A percentile compares a stretch with the other conserved stretches of the same genome.
Evolutionary conservation across 2,329 filamentous ascomycete genomes (phyloP).

Genomic region (Coniella lustricola): DNA sequence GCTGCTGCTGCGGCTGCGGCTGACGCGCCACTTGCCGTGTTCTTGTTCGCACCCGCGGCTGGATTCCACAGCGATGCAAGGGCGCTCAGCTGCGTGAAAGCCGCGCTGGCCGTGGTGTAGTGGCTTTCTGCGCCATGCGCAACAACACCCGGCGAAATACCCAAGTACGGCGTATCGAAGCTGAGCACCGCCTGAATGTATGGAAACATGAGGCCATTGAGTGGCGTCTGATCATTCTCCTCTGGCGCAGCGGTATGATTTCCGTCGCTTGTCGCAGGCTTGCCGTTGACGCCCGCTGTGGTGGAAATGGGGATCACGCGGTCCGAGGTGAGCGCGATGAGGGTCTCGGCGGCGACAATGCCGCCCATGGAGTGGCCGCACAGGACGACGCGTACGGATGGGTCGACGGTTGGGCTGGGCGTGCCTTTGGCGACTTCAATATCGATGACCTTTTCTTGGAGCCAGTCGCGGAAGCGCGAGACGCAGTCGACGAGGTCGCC

Average conservation of each 20-base stretch:
- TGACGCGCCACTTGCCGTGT: conserved; percentile 17
- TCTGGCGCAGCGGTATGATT: conserved; percentile 34
- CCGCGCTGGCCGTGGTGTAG: conserved; percentile 65
- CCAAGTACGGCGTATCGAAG: conserved; percentile 89
- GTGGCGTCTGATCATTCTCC: conserved; percentile 21
- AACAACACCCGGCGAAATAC: conserved; percentile 74
- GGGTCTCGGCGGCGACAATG: conserved; percentile 85
- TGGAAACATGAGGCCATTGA: conserved; percentile 78
- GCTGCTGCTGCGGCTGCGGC: conserved; percentile 9
- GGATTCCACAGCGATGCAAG: conserved; percentile 60
- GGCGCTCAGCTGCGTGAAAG: conserved; percentile 59
- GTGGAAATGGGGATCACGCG: conserved; percentile 41
- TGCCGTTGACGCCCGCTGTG: conserved; percentile 25
- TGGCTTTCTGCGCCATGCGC: conserved; percentile 82
- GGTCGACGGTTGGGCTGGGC: conserved; percentile 77
- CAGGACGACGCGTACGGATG: conserved; percentile 73
- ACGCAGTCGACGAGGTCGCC: conserved; percentile 69
- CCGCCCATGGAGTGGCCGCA: conserved; percentile 89
- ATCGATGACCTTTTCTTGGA: conserved; percentile 89
- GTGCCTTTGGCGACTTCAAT: conserved; percentile 78
- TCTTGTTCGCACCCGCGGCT: conserved; percentile 29
- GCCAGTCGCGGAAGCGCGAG: conserved; percentile 68
- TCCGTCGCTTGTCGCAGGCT: conserved; percentile 14
- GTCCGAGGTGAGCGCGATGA: conserved; percentile 62
- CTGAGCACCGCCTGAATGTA: conserved; percentile 85